These are phyloP conservation scores for Verticillium zaregamsianum DNA, from an alignment of 2,329 filamentous ascomycete species.

Conservation along the genomic window DNA sequence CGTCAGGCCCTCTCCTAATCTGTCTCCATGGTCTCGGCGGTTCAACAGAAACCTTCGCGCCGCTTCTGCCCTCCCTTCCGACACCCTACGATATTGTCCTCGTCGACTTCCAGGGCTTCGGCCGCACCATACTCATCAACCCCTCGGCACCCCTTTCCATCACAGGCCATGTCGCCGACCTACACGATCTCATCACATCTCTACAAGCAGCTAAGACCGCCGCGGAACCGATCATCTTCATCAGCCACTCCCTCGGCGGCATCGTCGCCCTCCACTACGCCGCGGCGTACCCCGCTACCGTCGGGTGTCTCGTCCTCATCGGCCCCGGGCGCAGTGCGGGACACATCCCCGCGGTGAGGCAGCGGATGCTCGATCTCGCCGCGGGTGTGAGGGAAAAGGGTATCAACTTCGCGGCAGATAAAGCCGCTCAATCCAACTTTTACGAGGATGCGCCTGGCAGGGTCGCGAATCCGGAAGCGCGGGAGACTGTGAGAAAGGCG, in stretches of 20 bases:
- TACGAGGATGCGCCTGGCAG: slow-evolving; percentile 13
- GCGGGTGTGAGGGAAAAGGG: slow-evolving; percentile 19
- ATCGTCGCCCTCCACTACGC: slow-evolving; percentile 30
- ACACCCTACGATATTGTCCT: slow-evolving; percentile 12
- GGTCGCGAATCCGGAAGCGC: slow-evolving; percentile 10
- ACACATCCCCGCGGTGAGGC: slow-evolving; percentile 22
- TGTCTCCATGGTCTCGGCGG: slow-evolving; percentile 23
- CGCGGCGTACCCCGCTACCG: slow-evolving; percentile 17
- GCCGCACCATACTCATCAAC: slow-evolving; percentile 13
- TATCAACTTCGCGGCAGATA: slow-evolving; percentile 20
- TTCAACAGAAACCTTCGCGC: slow-evolving; percentile 15
- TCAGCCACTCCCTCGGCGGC: slow-evolving; percentile 30
- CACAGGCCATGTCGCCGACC: slow-evolving; percentile 19
- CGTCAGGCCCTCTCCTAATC: slow-evolving; percentile 18
- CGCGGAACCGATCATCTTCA: slow-evolving; percentile 14
- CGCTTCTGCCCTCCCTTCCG: slow-evolving; percentile 15
- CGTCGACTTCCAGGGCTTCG: slow-evolving; percentile 24
- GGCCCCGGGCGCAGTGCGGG: slow-evolving; percentile 24
- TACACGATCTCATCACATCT: slow-evolving; percentile 18
- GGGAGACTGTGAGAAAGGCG: slow-evolving; percentile 19
- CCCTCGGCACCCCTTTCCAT: slow-evolving; percentile 13
- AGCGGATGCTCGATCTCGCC: slow-evolving; percentile 24
- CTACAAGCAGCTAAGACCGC: slow-evolving; percentile 7
- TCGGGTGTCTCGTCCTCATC: slow-evolving; percentile 24
- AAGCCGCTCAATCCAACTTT: slow-evolving; percentile 23